Conservation (phyloP, 257 asterid genomes). For the Nyctanthes arbortristis region DNA sequence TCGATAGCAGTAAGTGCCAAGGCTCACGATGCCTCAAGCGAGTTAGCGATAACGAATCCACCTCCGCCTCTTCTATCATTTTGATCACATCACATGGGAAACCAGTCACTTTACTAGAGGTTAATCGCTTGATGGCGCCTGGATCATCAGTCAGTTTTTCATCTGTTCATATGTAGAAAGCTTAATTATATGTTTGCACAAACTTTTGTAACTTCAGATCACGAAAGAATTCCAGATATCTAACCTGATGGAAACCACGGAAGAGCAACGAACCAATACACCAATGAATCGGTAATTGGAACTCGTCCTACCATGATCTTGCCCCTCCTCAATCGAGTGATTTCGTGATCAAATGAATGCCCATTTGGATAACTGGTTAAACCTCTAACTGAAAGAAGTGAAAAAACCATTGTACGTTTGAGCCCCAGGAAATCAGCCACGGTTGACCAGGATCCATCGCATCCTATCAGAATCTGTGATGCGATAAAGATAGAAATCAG, state of each 20-base stretch:
- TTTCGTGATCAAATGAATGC: slow-evolving; percentile 22
- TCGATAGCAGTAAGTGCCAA: slow-evolving; percentile 37
- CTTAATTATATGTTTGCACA: no score
- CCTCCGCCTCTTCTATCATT: slow-evolving; percentile 30
- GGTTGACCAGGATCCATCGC: slow-evolving; percentile 41
- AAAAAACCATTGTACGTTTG: slow-evolving; percentile 25
- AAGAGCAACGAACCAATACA: slow-evolving; percentile 34
- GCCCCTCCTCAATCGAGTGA: slow-evolving; percentile 30
- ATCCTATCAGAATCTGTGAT: slow-evolving; percentile 38
- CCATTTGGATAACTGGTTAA: slow-evolving; percentile 38
- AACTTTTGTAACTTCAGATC: no score
- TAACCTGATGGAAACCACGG: slow-evolving; percentile 27
- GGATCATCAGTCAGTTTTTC: slow-evolving; percentile 30
- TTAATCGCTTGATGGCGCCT: slow-evolving; percentile 22
- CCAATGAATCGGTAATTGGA: slow-evolving; percentile 32
- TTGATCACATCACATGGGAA: slow-evolving; percentile 30
- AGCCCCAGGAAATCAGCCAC: slow-evolving; percentile 37
- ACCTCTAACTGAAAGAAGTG: slow-evolving; percentile 28
- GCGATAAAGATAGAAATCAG: not conserved
- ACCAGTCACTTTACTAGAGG: slow-evolving; percentile 19
- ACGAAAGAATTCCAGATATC: not conserved
- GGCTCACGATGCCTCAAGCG: slow-evolving; percentile 42
- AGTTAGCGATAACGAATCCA: slow-evolving; percentile 31
- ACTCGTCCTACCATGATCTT: slow-evolving; percentile 26
- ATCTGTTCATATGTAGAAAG: slow-evolving; percentile 13